Conservation (phyloP, 352 stramenopile species). For the Stephanocyclus meneghinianus region DNA sequence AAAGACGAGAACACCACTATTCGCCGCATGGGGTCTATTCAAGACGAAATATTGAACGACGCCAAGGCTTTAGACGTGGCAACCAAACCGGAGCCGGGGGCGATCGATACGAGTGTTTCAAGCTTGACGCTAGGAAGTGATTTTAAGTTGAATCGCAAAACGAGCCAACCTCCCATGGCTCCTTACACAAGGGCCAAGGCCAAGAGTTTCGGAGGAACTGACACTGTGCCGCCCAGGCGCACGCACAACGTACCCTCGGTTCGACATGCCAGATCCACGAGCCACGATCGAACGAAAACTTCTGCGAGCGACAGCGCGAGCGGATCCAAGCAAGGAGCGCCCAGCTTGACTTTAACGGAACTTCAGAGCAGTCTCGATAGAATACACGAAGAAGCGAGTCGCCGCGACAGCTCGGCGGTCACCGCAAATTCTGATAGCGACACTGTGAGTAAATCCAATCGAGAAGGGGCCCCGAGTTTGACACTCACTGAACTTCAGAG, state of each 20-base stretch:
- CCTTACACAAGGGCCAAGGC: not conserved
- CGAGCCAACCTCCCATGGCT: too few species aligned
- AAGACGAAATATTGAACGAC: constrained; percentile 10
- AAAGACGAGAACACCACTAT: not conserved
- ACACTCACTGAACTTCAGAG: too few species aligned
- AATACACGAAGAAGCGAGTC: too few species aligned
- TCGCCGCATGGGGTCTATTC: not conserved
- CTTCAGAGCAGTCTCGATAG: too few species aligned
- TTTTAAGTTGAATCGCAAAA: constrained; percentile 1
- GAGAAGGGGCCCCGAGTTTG: too few species aligned
- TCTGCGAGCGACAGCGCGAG: too few species aligned
- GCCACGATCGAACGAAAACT: not conserved
- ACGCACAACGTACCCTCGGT: not conserved
- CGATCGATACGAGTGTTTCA: not conserved
- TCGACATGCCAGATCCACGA: not conserved
- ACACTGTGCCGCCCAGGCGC: too few species aligned
- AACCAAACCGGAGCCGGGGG: not conserved
- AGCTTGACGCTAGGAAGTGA: constrained; percentile 4
- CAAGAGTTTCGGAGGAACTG: not conserved
- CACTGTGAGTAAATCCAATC: too few species aligned
- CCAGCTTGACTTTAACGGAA: not conserved
- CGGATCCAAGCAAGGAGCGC: not conserved
- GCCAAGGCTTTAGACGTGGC: not conserved
- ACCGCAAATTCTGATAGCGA: too few species aligned
- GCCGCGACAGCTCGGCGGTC: too few species aligned